These are phyloP conservation scores for Plasmodium cynomolgi DNA, from an alignment of 169 alveolate genomes.

Conservation along the genomic window DNA sequence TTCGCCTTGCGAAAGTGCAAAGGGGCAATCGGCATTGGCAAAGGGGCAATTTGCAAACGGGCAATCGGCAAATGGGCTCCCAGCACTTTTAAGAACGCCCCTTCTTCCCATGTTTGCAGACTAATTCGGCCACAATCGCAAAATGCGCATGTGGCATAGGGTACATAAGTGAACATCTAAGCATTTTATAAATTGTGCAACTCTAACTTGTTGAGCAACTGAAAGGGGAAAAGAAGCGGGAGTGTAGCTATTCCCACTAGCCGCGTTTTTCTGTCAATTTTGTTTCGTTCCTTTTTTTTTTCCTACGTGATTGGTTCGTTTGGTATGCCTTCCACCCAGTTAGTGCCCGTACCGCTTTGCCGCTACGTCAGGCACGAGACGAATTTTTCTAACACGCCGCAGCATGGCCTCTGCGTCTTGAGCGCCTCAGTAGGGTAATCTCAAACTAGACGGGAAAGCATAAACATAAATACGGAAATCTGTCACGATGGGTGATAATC, in stretches of 20 bases:
- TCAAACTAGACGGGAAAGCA: not conserved
- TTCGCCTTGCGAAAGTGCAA: not conserved
- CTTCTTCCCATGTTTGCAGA: not conserved
- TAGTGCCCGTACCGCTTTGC: not conserved
- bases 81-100: not conserved
- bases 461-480: not conserved
- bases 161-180: not conserved
- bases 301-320: not conserved
- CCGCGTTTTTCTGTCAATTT: not conserved
- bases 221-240: not conserved
- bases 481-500: conserved; percentile 20
- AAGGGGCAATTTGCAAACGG: not conserved
- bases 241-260: not conserved
- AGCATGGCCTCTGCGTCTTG: not conserved
- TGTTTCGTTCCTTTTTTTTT: conserved; percentile 12
- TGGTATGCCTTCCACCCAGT: not conserved
- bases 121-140: not conserved
- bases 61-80: not conserved
- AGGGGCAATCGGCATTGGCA: not conserved
- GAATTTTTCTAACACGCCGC: not conserved
- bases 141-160: not conserved
- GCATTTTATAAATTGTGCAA: not conserved
- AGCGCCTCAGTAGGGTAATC: not conserved
- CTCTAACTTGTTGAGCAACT: not conserved
- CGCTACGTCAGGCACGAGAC: not conserved